These are phyloP conservation scores for Neurospora sp. DNA, from an alignment of 2,329 filamentous ascomycete species.

Conservation along the genomic window DNA sequence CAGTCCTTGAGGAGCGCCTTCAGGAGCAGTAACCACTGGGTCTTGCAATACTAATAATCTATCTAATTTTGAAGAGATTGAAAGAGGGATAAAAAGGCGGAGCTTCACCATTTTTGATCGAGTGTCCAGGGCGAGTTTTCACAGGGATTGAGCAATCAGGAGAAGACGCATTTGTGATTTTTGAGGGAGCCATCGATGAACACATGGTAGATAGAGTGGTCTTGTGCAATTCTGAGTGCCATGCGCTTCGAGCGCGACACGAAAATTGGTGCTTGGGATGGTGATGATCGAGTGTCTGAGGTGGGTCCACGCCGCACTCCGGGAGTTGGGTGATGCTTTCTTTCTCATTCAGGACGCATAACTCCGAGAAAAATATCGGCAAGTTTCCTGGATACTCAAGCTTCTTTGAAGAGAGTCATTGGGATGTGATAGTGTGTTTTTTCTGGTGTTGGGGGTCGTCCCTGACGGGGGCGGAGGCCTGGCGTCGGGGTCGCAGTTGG, in stretches of 20 bases:
- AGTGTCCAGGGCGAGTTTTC: neutral
- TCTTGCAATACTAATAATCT: neutral
- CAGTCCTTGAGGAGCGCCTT: neutral
- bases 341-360: neutral
- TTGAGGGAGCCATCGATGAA: neutral
- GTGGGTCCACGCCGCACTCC: neutral
- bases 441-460: neutral
- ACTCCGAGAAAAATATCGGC: neutral
- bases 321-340: neutral
- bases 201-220: fast-evolving
- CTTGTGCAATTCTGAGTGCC: neutral
- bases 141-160: neutral
- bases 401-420: no score
- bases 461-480: neutral
- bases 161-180: neutral
- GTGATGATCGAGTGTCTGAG: neutral
- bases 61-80: neutral
- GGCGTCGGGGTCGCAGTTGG: neutral
- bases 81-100: neutral
- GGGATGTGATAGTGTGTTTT: neutral
- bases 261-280: neutral
- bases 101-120: neutral
- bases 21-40: neutral
- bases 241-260: neutral
- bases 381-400: no score